Evolutionary conservation across 2,329 filamentous ascomycete genomes (phyloP).

Genomic region (Cladosporium oxysporum): DNA sequence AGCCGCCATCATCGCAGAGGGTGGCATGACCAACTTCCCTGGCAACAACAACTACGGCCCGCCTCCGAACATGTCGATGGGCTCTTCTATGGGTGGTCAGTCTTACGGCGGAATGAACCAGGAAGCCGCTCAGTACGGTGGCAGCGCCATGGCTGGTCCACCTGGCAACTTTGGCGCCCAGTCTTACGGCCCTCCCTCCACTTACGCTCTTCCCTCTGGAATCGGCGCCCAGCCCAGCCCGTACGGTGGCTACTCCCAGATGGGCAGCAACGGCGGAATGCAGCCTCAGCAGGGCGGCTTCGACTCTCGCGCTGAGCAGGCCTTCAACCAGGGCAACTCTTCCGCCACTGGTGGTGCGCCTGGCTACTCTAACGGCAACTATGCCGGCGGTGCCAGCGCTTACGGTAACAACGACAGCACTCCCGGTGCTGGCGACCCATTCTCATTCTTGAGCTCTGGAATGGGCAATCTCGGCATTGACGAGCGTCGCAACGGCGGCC

Average conservation of each 20-base stretch:
- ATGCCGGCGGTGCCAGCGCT: conserved; percentile 45
- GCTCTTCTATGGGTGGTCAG: conserved; percentile 32
- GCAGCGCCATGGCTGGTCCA: conserved; percentile 61
- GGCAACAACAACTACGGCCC: conserved; percentile 50
- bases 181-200: conserved; percentile 85
- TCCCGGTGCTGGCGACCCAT: conserved; percentile 70
- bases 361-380: conserved; percentile 57
- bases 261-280: conserved; percentile 66
- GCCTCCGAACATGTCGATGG: conserved; percentile 78
- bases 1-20: conserved; percentile 91
- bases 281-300: conserved; percentile 70
- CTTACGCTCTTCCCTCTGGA: conserved; percentile 84
- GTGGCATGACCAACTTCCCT: conserved; percentile 59
- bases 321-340: conserved; percentile 77
- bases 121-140: conserved; percentile 72
- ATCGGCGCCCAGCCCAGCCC: conserved; percentile 71
- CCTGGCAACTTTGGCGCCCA: conserved; percentile 61
- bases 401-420: conserved; percentile 42
- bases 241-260: conserved; percentile 69
- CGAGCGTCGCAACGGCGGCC: conserved; percentile 50
- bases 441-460: conserved; percentile 74
- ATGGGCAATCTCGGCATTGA: conserved; percentile 73
- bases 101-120: conserved; percentile 46
- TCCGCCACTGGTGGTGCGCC: conserved; percentile 67
- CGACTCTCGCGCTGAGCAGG: conserved; percentile 90